A percentile compares a stretch with the other conserved stretches of the same genome.
Evolutionary conservation across 306 rosid species (phyloP).

Genomic region (Vigna radiata): DNA sequence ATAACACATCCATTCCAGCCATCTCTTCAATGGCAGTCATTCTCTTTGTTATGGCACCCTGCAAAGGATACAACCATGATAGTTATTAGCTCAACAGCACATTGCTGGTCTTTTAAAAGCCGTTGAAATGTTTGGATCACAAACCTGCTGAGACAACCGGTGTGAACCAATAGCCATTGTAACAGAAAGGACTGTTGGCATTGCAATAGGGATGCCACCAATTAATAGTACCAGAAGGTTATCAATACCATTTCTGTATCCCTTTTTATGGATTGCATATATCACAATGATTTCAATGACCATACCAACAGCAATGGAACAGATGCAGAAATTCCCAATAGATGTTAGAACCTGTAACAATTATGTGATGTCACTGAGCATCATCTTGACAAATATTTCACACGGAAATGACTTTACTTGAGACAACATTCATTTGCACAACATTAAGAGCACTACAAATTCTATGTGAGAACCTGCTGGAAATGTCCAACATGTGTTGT

Average conservation of each 20-base stretch:
- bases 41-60: slow-evolving; percentile 90
- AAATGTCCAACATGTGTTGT: slow-evolving; percentile 83
- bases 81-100: not conserved
- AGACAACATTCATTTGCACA: slow-evolving; percentile 21
- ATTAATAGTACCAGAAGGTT: slow-evolving; percentile 80
- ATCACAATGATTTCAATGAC: slow-evolving; percentile 66
- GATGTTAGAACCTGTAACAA: slow-evolving; percentile 70
- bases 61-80: slow-evolving; percentile 30
- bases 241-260: slow-evolving; percentile 60
- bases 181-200: slow-evolving; percentile 90
- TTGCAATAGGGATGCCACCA: slow-evolving; percentile 87
- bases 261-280: slow-evolving; percentile 44
- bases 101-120: slow-evolving; percentile 1
- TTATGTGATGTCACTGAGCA: slow-evolving; percentile 12
- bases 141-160: slow-evolving; percentile 66
- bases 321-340: slow-evolving; percentile 77
- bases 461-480: slow-evolving; percentile 59
- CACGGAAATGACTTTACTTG: not conserved
- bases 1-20: slow-evolving; percentile 88
- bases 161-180: slow-evolving; percentile 88
- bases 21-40: slow-evolving; percentile 87
- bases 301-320: slow-evolving; percentile 81
- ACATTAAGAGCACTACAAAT: not conserved
- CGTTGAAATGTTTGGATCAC: slow-evolving; percentile 29
- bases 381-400: slow-evolving; percentile 12